These are phyloP conservation scores for Pichia cactophila DNA, from an alignment of 1,139 yeast genomes.

Conservation along the genomic window DNA sequence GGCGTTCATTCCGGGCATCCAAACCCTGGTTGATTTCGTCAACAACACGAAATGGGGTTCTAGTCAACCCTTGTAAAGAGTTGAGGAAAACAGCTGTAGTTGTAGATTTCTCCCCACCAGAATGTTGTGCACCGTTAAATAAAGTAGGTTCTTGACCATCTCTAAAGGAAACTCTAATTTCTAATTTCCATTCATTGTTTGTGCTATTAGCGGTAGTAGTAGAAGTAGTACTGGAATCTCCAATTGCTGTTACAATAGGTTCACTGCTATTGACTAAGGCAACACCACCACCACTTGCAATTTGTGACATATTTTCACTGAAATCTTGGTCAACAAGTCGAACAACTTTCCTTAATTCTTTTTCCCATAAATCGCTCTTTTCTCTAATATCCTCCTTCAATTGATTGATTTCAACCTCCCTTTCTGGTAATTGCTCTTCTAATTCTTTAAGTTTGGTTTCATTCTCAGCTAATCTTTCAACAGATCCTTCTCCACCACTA, in stretches of 20 bases:
- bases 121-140: slow-evolving; percentile 79
- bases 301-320: slow-evolving; percentile 55
- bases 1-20: slow-evolving; percentile 90
- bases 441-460: slow-evolving; percentile 26
- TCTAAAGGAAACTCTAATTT: slow-evolving; percentile 80
- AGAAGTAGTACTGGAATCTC: neutral
- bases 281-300: slow-evolving; percentile 84
- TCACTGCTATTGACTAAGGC: slow-evolving; percentile 42
- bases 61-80: slow-evolving; percentile 84
- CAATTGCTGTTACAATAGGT: slow-evolving; percentile 24
- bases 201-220: neutral
- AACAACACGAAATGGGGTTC: slow-evolving; percentile 89
- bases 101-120: slow-evolving; percentile 97
- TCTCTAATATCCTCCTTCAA: slow-evolving; percentile 34
- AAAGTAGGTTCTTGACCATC: slow-evolving; percentile 62
- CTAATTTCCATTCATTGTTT: slow-evolving; percentile 74
- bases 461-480: slow-evolving; percentile 32
- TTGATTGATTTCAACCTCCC: slow-evolving; percentile 26
- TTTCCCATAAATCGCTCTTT: slow-evolving; percentile 48
- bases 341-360: slow-evolving; percentile 45
- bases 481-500: slow-evolving; percentile 34
- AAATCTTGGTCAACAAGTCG: slow-evolving; percentile 53
- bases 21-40: slow-evolving; percentile 99
- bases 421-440: slow-evolving; percentile 31
- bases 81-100: slow-evolving; percentile 86